Conservation (phyloP, 2,329 filamentous ascomycete genomes). For the Paecilomyces formosus region DNA sequence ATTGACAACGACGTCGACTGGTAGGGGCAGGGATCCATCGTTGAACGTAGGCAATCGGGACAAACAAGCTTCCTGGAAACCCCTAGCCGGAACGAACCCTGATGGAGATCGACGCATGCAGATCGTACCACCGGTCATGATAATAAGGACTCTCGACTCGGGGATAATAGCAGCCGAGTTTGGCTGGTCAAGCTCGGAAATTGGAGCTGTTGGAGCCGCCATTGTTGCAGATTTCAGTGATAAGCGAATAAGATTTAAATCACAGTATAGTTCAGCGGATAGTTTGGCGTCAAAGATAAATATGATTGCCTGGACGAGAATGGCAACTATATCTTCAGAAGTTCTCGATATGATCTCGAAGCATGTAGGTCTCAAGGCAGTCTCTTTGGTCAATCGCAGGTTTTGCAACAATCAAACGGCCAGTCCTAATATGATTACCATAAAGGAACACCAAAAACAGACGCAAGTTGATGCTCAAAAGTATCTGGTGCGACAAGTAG, state of each 20-base stretch:
- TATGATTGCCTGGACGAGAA: neutral
- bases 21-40: constrained; percentile 56
- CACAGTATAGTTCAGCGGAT: neutral
- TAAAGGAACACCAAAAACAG: neutral
- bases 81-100: constrained; percentile 70
- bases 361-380: neutral
- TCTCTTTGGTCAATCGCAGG: neutral
- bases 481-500: neutral
- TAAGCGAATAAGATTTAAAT: neutral
- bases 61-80: constrained; percentile 77
- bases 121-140: constrained; percentile 77
- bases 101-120: constrained; percentile 80
- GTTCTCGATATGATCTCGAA: neutral
- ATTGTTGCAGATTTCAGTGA: neutral
- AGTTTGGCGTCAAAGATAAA: neutral
- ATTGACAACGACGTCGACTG: constrained; percentile 50
- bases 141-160: constrained; percentile 76
- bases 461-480: neutral
- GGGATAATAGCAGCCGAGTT: constrained; percentile 30
- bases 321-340: neutral
- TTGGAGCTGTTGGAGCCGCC: neutral
- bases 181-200: neutral
- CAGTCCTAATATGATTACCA: neutral
- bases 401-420: neutral
- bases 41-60: constrained; percentile 79